Conservation (phyloP, 1,284 basidiomycete genomes). For the Moniliophthora roreri region DNA sequence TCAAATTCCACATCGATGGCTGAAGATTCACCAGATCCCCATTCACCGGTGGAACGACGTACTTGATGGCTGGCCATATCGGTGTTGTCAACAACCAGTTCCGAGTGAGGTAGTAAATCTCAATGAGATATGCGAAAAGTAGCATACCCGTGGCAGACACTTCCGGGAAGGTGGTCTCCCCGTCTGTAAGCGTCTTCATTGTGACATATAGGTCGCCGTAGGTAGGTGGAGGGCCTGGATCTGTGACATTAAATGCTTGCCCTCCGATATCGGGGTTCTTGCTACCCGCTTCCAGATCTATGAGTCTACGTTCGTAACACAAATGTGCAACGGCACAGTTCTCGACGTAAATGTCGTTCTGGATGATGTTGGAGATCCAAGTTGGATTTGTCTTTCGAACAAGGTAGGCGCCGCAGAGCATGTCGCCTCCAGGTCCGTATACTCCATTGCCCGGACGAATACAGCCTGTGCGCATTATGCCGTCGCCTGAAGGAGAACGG, state of each 20-base stretch:
- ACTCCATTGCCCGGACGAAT: conserved; percentile 75
- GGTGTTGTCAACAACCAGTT: conserved; percentile 13
- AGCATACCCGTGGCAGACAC: conserved; percentile 59
- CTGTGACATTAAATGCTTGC: conserved; percentile 61
- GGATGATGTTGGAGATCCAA: conserved; percentile 57
- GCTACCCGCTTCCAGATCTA: conserved; percentile 39
- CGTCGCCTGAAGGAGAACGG: not conserved
- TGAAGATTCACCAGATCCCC: conserved; percentile 66
- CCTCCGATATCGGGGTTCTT: conserved; percentile 66
- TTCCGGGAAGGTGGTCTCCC: conserved; percentile 49
- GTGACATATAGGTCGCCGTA: conserved; percentile 59
- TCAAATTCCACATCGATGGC: conserved; percentile 65
- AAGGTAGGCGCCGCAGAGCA: conserved; percentile 62
- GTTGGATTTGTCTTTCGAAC: conserved; percentile 57
- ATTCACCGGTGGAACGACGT: conserved; percentile 45
- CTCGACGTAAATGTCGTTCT: conserved; percentile 71
- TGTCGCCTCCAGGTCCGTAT: conserved; percentile 72
- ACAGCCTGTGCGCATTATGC: conserved; percentile 60
- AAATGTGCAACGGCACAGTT: conserved; percentile 71
- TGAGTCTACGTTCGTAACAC: conserved; percentile 67
- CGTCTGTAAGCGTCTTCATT: conserved; percentile 47
- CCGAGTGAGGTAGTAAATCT: conserved; percentile 50
- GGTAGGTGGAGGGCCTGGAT: conserved; percentile 59
- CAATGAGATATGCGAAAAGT: conserved; percentile 52
- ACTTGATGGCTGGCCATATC: not conserved